Base-by-base conservation (phyloP, 2,329 filamentous ascomycete genomes). In the Venturia oleaginea region DNA sequence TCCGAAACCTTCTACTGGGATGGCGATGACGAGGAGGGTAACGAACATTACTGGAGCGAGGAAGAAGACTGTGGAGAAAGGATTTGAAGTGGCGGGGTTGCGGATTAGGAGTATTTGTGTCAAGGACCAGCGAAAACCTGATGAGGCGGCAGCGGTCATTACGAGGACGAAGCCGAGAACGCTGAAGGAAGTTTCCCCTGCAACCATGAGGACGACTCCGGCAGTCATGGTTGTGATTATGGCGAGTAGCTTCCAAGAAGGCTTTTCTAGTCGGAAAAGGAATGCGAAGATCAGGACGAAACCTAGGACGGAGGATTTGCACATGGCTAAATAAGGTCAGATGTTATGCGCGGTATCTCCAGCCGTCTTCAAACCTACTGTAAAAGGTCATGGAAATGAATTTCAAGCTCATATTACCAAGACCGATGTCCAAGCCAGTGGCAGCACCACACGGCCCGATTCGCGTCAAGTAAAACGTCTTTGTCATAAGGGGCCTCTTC, bases 381-480 rank as follows among this genome's bases (percentile, higher is more conserved):
- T 96, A 96, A 75, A 99, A 99, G 11, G 93, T 97, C 69, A 99
- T 84, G 51, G 91, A 92, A 71, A 99, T 97, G 75, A 95, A 97
- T 76, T 93, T 94, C 70, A 99, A 81, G 63, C 91, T 96, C 76
- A 91, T 96, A 73, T 99, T 99, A 68, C 94, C 94, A 65, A 99
- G 78, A 17, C 94, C 94, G 76, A 99, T 96, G 74, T 99, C 94
- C 66, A 99, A 83, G 15, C 93, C 94, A 0, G 94, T 99, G 6
- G 94, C 92, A 54, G 88, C 86, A 69, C 93, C 94, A 73, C 94
- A 97, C 1, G 94, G 94, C 2, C 90, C 90, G 68, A 99, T 90
- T 67, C 94, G 86, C 13, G 91, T 95, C 40, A 97, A 77, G 75
- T 97, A 99, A 79, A 97, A 97, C 77, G 88, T 82, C 72, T 87